These are phyloP conservation scores for Panicum miliaceum DNA, from an alignment of 176 grass and related monocot species.

Conservation along the genomic window DNA sequence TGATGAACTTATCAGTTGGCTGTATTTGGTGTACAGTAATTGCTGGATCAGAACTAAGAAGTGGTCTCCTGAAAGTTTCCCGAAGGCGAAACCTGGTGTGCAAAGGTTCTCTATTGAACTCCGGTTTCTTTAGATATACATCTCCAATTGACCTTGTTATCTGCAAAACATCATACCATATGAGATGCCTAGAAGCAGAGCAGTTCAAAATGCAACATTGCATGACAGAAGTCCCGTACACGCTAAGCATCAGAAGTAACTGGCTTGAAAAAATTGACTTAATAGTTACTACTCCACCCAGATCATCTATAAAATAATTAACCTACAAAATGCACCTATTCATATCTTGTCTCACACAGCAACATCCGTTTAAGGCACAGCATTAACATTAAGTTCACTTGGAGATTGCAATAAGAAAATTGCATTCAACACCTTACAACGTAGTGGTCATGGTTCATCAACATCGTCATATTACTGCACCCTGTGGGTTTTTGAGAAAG, in stretches of 20 bases:
- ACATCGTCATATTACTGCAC: not conserved
- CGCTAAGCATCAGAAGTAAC: slow-evolving; percentile 15
- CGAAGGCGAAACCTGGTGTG: slow-evolving; percentile 65
- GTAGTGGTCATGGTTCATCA: slow-evolving; percentile 19
- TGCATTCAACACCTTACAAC: slow-evolving; percentile 4
- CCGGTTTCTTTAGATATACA: slow-evolving; percentile 84
- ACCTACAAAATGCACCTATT: no score
- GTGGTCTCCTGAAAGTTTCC: slow-evolving; percentile 62
- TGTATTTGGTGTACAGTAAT: slow-evolving; percentile 73
- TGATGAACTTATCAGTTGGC: slow-evolving; percentile 75
- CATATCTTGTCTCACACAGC: not conserved
- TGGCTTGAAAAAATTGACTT: not conserved
- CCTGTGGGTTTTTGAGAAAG: not conserved
- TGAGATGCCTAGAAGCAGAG: slow-evolving; percentile 20
- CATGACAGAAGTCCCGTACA: not conserved
- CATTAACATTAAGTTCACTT: no score
- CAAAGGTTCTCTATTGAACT: slow-evolving; percentile 82
- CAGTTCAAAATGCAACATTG: slow-evolving; percentile 22
- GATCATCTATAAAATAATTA: no score
- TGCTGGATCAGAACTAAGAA: slow-evolving; percentile 86
- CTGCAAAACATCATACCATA: slow-evolving; percentile 52
- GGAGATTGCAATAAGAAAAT: slow-evolving; percentile 11
- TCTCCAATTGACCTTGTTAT: slow-evolving; percentile 94
- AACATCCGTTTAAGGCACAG: no score
- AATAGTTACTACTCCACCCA: not conserved